Evolutionary conservation across 768 basidiomycete genomes (phyloP), one percentile per base, ranked within the genome.

Genomic region (Boletus sp.): DNA sequence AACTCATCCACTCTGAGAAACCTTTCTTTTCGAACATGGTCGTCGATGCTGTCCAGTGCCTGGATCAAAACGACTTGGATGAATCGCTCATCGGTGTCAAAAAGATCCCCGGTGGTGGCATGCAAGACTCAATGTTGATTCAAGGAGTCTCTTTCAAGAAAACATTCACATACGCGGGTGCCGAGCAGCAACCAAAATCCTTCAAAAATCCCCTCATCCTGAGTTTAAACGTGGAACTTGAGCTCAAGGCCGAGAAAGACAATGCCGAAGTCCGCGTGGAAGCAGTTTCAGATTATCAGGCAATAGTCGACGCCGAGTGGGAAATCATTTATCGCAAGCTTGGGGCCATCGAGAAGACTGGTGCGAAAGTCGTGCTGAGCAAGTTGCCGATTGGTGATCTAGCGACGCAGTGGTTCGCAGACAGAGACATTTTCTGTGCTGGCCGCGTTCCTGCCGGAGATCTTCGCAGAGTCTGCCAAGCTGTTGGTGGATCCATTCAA

Each of bases 1-100:
- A 98, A 73, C 84, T 98, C 56, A 98, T 99, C 64, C 96, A 98
- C 70, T 93, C 93, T 14, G 93, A 98, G 75, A 98, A 97, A 67
- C 97, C 96, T 1, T 98, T 98, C 77, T 99, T 99, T 78, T 91
- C 95, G 11, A 85, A 89, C 59, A 98, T 99, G 95, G 97, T 97
- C 47, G 97, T 99, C 44, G 93, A 98, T 65, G 95, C 97, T 35
- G 93, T 99, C 46, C 83, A 87, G 59, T 93, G 85, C 51, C 79
- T 98, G 33, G 95, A 98, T 73, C 93, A 91, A 66, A 83, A 88
- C 41, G 93, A 97, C 62, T 82, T 98, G 47, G 93, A 99, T 69
- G 95, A 98, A 67, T 91, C 88, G 10, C 81, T 98, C 59, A 98
- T 99, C 59, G 96, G 96, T 13, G 88, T 97, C 51, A 98, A 98